These are phyloP conservation scores for Gossypium ekmanianum DNA, from an alignment of 345 rosid genomes.

Conservation along the genomic window DNA sequence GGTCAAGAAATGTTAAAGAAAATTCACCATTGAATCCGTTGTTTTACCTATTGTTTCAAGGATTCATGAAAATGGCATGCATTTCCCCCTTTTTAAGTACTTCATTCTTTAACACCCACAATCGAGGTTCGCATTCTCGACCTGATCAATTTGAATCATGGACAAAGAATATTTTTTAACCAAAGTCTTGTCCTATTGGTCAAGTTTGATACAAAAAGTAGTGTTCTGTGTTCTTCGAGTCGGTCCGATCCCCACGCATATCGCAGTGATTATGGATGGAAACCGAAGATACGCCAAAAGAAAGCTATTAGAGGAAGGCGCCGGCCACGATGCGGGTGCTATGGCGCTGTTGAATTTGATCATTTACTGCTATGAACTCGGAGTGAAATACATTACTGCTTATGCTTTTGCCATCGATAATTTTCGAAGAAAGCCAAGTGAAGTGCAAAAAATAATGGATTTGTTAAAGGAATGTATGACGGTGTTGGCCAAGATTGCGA, in stretches of 20 bases:
- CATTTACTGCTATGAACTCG: slow-evolving; percentile 26
- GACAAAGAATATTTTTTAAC: not conserved
- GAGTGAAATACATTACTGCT: slow-evolving; percentile 36
- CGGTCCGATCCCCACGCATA: not conserved
- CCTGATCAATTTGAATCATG: not conserved
- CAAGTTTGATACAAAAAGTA: not conserved
- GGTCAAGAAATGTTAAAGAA: not conserved
- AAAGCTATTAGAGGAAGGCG: not conserved
- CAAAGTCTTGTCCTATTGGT: not conserved
- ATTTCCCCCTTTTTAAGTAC: not conserved
- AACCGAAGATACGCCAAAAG: slow-evolving; percentile 7
- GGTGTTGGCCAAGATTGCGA: slow-evolving; percentile 25
- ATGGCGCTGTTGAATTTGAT: not conserved
- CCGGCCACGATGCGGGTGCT: not conserved
- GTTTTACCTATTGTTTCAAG: not conserved
- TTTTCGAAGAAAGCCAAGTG: slow-evolving; percentile 43
- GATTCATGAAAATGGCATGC: not conserved
- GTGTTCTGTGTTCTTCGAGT: not conserved
- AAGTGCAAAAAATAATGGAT: slow-evolving; percentile 45
- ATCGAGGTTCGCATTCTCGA: not conserved
- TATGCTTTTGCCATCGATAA: slow-evolving; percentile 64
- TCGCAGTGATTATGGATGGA: slow-evolving; percentile 6
- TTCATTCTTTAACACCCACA: not conserved
- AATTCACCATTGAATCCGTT: not conserved
- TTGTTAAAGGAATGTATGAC: slow-evolving; percentile 40